Percentiles rank a stretch among this genome's conserved stretches.
phyloP scores from a whole-genome alignment of 2,329 filamentous ascomycete species.

The Sclerotinia minor region DNA sequence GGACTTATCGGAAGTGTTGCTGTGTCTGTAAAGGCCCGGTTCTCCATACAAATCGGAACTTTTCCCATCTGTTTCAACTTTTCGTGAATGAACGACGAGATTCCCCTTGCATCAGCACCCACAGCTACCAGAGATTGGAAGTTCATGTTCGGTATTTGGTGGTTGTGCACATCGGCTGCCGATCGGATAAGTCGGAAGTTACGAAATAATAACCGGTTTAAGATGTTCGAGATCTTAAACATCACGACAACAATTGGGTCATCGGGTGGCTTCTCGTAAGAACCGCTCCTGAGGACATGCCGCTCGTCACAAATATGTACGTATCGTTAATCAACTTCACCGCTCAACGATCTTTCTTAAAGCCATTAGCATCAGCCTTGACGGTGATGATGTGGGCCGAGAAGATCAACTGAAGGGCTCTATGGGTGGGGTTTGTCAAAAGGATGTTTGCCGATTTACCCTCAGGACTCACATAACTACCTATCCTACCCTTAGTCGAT shows the following conservation, averaged over 20 bases:
- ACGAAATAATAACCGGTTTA: background rate
- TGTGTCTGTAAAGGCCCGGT: background rate
- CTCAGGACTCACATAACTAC: too few species aligned
- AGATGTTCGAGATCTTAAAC: too few species aligned
- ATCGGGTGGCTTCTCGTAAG: background rate
- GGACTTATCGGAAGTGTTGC: too few species aligned
- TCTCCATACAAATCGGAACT: background rate
- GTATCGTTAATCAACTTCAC: constrained; percentile 1
- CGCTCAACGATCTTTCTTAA: background rate
- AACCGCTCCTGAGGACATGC: background rate
- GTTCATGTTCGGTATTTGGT: background rate
- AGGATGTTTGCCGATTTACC: constrained; percentile 5
- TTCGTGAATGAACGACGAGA: constrained; percentile 16
- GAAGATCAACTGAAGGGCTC: background rate
- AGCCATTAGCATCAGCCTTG: constrained; percentile 10
- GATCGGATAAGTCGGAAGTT: constrained; percentile 1
- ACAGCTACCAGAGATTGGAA: background rate
- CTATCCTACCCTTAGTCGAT: too few species aligned
- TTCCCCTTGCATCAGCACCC: background rate
- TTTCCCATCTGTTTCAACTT: constrained; percentile 4
- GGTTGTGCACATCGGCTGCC: background rate
- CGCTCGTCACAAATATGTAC: background rate
- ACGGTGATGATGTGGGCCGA: background rate
- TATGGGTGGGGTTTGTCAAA: background rate
- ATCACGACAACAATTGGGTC: background rate